phyloP scores from a whole-genome alignment of 2,329 filamentous ascomycete species.

The Xylogone sp. region DNA sequence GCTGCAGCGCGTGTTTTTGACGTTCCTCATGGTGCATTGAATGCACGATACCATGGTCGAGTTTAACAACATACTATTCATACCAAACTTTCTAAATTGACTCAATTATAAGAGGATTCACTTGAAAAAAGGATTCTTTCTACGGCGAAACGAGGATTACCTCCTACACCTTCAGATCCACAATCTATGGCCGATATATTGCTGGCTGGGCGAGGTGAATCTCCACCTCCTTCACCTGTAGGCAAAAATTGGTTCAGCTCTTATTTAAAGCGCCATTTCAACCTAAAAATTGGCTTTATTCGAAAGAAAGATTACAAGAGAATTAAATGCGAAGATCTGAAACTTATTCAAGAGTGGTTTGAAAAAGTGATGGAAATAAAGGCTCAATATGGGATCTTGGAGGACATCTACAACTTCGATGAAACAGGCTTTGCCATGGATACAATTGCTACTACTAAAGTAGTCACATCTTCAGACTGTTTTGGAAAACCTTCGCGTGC shows the following conservation, averaged over 20 bases:
- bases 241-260: not conserved
- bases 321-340: conserved; percentile 15
- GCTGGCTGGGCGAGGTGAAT: not conserved
- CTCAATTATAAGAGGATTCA: not conserved
- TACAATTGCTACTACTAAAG: conserved; percentile 13
- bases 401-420: conserved; percentile 20
- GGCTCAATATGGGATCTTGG: conserved; percentile 13
- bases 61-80: not conserved
- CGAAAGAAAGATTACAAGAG: conserved; percentile 13
- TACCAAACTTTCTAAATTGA: not conserved
- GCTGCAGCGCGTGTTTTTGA: not conserved
- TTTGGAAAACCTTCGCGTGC: conserved; percentile 5
- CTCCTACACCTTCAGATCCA: not conserved
- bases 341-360: conserved; percentile 12
- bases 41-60: not conserved
- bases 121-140: not conserved
- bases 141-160: not conserved
- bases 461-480: conserved; percentile 16
- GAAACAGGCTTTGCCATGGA: conserved; percentile 21
- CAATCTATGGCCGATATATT: not conserved
- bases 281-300: not conserved
- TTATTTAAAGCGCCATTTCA: not conserved
- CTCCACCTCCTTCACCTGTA: not conserved
- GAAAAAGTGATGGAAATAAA: no score
- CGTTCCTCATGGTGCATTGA: not conserved